Percentiles rank a stretch among this genome's conserved stretches.
phyloP scores from a whole-genome alignment of 257 asterid genomes.

The Nicotiana attenuata region DNA sequence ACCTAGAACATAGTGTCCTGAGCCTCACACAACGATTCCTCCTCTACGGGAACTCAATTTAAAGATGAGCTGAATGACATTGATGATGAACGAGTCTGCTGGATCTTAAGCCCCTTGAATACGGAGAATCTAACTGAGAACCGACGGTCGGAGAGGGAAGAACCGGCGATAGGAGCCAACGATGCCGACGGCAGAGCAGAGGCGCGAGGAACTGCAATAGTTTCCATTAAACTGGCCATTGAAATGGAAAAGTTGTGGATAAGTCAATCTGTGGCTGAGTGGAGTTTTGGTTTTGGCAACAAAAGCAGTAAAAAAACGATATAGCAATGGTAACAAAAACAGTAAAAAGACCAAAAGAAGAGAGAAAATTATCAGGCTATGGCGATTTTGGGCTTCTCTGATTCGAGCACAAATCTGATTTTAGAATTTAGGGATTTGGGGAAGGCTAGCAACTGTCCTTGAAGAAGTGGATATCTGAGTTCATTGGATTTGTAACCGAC shows the following conservation, averaged over 20 bases:
- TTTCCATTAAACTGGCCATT: slow-evolving; percentile 73
- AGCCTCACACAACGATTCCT: slow-evolving; percentile 76
- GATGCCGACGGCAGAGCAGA: slow-evolving; percentile 46
- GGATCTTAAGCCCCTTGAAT: slow-evolving; percentile 64
- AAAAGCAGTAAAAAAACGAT: too few relatives aligned
- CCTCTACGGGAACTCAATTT: slow-evolving; percentile 32
- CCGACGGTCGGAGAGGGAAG: slow-evolving; percentile 25
- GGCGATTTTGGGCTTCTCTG: too few relatives aligned
- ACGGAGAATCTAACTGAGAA: slow-evolving; percentile 43
- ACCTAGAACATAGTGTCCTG: slow-evolving; percentile 63
- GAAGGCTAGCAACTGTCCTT: too few relatives aligned
- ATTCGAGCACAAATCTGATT: too few relatives aligned
- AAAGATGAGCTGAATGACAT: slow-evolving; percentile 29
- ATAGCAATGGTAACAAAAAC: too few relatives aligned
- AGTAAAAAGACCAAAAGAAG: too few relatives aligned
- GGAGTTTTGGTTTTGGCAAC: neutral
- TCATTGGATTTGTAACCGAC: too few relatives aligned
- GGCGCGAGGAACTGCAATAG: slow-evolving; percentile 61
- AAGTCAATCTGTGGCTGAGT: slow-evolving; percentile 26
- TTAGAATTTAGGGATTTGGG: too few relatives aligned
- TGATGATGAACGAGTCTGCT: slow-evolving; percentile 40
- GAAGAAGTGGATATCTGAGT: too few relatives aligned
- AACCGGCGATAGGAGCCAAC: slow-evolving; percentile 37
- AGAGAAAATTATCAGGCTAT: too few relatives aligned
- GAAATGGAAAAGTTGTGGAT: slow-evolving; percentile 30